Evolutionary conservation across 2,329 filamentous ascomycete genomes (phyloP).

Genomic region (Teratosphaeria zuluensis): DNA sequence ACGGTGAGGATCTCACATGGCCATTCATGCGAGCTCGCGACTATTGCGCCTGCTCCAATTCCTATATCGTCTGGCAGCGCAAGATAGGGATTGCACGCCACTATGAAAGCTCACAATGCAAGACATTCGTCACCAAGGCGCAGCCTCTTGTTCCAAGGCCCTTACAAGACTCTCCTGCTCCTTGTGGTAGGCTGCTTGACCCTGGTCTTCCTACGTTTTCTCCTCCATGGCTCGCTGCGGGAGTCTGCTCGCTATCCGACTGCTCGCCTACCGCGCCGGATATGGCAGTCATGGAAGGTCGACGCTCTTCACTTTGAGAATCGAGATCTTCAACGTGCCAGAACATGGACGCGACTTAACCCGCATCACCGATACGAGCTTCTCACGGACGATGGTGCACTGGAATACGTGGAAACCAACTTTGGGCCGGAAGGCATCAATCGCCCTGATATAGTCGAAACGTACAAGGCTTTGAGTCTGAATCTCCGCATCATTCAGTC

Average conservation of each 20-base stretch:
- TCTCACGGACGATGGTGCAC: slow-evolving; percentile 57
- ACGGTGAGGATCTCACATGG: no score
- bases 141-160: not conserved
- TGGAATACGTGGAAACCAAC: slow-evolving; percentile 58
- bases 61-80: no score
- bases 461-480: slow-evolving; percentile 47
- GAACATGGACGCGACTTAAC: slow-evolving; percentile 58
- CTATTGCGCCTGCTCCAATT: not conserved
- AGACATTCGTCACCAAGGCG: not conserved
- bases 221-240: not conserved
- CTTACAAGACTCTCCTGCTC: not conserved
- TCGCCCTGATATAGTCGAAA: slow-evolving; percentile 55
- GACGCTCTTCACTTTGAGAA: slow-evolving; percentile 57
- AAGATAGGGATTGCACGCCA: no score
- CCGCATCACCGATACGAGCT: slow-evolving; percentile 59
- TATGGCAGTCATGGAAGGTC: slow-evolving; percentile 71
- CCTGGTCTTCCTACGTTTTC: not conserved
- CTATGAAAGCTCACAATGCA: no score
- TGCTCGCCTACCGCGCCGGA: slow-evolving; percentile 47
- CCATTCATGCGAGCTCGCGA: no score
- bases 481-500: slow-evolving; percentile 58
- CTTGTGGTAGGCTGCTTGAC: not conserved
- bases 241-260: not conserved
- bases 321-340: slow-evolving; percentile 49
- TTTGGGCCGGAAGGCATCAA: slow-evolving; percentile 57